phyloP scores from a whole-genome alignment of 805 yeast species.

The Millerozyma acaciae region DNA sequence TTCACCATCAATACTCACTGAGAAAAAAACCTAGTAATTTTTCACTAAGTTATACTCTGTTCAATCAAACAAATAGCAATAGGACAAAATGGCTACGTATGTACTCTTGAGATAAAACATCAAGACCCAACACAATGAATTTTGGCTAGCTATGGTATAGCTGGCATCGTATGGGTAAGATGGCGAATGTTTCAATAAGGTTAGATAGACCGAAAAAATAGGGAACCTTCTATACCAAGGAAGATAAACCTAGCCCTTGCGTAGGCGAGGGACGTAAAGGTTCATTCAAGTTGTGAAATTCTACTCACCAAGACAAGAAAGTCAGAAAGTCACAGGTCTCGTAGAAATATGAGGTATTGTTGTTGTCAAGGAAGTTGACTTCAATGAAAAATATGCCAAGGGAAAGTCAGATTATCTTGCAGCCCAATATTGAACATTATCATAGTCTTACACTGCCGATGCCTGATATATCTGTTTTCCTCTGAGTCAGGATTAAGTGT shows the following conservation, averaged over 20 bases:
- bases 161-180: conserved; percentile 2
- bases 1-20: no score
- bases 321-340: no score
- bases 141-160: not conserved
- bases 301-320: not conserved
- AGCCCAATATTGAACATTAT: conserved; percentile 22
- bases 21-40: no score
- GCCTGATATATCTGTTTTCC: conserved; percentile 44
- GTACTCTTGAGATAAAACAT: conserved; percentile 2
- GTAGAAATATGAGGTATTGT: conserved; percentile 3
- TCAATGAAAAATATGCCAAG: conserved; percentile 19
- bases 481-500: conserved; percentile 29
- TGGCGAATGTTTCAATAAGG: conserved; percentile 4
- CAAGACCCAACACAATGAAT: conserved; percentile 1
- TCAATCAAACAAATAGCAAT: no score
- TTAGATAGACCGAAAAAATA: not conserved
- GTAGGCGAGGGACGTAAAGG: conserved; percentile 1
- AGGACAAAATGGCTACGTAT: conserved; percentile 8
- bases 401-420: conserved; percentile 42
- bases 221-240: no score
- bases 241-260: not conserved
- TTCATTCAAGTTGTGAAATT: no score
- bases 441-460: conserved; percentile 32
- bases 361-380: conserved; percentile 3
- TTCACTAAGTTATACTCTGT: no score